A percentile compares a stretch with the other conserved stretches of the same genome.
These are phyloP conservation scores for Phytophthora melonis DNA, from an alignment of 352 stramenopile species.

Conservation along the genomic window DNA sequence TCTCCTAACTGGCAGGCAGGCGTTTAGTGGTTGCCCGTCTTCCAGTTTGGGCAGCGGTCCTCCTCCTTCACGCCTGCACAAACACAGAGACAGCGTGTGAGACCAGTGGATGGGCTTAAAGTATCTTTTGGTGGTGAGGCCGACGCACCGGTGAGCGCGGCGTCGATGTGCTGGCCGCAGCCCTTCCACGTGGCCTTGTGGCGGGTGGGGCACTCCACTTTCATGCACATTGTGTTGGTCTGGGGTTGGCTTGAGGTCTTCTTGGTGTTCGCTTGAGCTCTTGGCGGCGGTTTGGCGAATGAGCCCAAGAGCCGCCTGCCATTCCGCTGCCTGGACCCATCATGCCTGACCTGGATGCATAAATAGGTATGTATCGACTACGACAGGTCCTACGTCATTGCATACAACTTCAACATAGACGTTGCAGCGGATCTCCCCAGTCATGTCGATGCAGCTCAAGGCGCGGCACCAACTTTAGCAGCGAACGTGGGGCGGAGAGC, in stretches of 20 bases:
- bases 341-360: not conserved
- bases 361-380: not conserved
- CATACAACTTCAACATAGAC: slow-evolving; percentile 3
- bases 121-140: not conserved
- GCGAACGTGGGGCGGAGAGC: slow-evolving; percentile 1
- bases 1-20: not conserved
- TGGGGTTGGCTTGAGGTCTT: not conserved
- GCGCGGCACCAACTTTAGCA: slow-evolving; percentile 6
- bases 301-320: not conserved
- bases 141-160: slow-evolving; percentile 42
- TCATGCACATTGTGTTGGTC: slow-evolving; percentile 54
- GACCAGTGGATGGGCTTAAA: not conserved
- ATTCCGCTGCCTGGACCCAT: slow-evolving; percentile 6
- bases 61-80: slow-evolving; percentile 46
- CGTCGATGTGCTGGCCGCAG: slow-evolving; percentile 67
- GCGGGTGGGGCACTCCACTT: slow-evolving; percentile 66
- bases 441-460: too few relatives aligned
- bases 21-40: slow-evolving; percentile 60
- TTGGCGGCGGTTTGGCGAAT: slow-evolving; percentile 26
- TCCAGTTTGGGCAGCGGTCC: slow-evolving; percentile 64
- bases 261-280: slow-evolving; percentile 14
- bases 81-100: slow-evolving; percentile 1
- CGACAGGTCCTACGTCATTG: slow-evolving; percentile 2
- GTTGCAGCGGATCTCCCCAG: not conserved
- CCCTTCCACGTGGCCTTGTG: slow-evolving; percentile 72